These are phyloP conservation scores for Cystofilobasidium ferigula DNA, from an alignment of 768 basidiomycete species.

Conservation along the genomic window DNA sequence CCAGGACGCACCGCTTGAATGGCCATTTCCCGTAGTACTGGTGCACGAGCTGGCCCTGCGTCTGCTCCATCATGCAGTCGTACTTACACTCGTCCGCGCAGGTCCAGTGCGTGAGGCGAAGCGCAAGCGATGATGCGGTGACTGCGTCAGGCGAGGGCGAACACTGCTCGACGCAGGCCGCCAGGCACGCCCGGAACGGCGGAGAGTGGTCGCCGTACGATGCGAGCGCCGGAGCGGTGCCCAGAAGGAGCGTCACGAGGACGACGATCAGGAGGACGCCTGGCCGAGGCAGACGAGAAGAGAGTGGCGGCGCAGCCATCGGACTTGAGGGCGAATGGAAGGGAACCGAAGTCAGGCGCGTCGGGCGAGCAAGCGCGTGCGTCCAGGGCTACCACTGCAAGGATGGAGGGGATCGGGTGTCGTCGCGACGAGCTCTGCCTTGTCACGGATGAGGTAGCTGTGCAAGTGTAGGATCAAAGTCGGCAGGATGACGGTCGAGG, in stretches of 20 bases:
- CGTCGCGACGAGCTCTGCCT: too few relatives aligned
- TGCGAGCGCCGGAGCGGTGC: slow-evolving; percentile 36
- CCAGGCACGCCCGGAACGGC: slow-evolving; percentile 49
- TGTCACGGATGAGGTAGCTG: too few relatives aligned
- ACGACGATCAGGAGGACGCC: not conserved
- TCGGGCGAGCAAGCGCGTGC: too few relatives aligned
- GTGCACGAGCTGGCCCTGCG: slow-evolving; percentile 40
- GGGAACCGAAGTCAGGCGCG: too few relatives aligned
- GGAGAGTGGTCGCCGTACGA: slow-evolving; percentile 56
- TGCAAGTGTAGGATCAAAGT: too few relatives aligned
- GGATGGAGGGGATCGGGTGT: too few relatives aligned
- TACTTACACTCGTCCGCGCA: slow-evolving; percentile 70
- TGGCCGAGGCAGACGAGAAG: not conserved
- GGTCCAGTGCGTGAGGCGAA: slow-evolving; percentile 49
- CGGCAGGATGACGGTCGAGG: too few relatives aligned
- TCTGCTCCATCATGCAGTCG: slow-evolving; percentile 57
- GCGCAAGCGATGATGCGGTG: slow-evolving; percentile 42
- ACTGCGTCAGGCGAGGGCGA: slow-evolving; percentile 39
- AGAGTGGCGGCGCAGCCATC: too few relatives aligned
- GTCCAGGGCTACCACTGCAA: too few relatives aligned
- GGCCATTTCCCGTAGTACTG: slow-evolving; percentile 98
- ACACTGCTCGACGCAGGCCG: slow-evolving; percentile 44
- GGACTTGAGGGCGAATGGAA: too few relatives aligned
- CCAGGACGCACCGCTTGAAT: slow-evolving; percentile 60
- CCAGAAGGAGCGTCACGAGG: not conserved